These are phyloP conservation scores for Oryza australiensis DNA, from an alignment of 176 grass and related monocot genomes.

Conservation along the genomic window DNA sequence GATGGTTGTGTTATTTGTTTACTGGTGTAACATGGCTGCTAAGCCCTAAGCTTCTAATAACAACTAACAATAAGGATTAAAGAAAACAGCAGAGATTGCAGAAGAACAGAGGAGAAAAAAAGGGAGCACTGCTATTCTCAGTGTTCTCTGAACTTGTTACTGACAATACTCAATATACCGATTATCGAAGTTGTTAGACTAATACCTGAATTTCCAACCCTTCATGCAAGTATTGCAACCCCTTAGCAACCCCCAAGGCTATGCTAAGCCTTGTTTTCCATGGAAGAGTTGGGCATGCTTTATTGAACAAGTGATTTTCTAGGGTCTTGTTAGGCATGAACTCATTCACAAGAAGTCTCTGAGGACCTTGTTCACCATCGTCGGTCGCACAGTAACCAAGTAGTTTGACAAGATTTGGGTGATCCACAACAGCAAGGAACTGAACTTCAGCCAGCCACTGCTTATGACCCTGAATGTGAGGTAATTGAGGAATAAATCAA, in stretches of 20 bases:
- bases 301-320: constrained; percentile 54
- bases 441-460: constrained; percentile 57
- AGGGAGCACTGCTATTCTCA: no score
- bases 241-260: background rate
- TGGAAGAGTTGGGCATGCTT: constrained; percentile 38
- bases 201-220: background rate
- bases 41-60: background rate
- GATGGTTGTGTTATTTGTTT: background rate
- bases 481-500: background rate
- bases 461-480: constrained; percentile 42
- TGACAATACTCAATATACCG: no score
- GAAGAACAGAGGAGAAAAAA: no score
- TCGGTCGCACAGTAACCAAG: constrained; percentile 43
- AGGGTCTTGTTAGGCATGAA: constrained; percentile 54
- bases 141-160: no score
- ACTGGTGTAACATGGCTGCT: background rate
- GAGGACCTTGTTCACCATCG: constrained; percentile 29
- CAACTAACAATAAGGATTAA: background rate
- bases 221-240: background rate
- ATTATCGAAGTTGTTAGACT: background rate
- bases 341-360: constrained; percentile 48
- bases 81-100: no score
- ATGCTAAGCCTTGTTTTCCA: constrained; percentile 4
- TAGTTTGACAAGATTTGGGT: constrained; percentile 54
- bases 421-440: constrained; percentile 46